Evolutionary conservation across 2,329 filamentous ascomycete species (phyloP), one percentile per base, ranked within the genome.

Genomic region (Neobulgaria alba): DNA sequence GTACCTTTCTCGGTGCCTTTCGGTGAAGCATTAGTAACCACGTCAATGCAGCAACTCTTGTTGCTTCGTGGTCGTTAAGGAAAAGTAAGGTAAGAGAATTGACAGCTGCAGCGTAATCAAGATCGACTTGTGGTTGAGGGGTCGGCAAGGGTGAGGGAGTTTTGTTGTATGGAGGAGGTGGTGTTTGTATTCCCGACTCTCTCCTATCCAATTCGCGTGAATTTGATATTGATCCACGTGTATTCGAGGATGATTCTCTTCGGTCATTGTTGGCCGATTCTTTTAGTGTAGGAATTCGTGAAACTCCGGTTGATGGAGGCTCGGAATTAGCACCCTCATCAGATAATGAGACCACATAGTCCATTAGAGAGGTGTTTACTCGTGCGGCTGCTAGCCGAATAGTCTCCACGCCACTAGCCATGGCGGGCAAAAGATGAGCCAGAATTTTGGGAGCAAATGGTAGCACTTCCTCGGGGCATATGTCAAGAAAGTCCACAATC

Each of bases 21-120:
- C 86, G 79, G 61, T 98, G 92, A 30, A 98, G 72, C 90, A 96
- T 96, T 43, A 96, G 92, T 42, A 98, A 73, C 92, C 92, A 98
- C 4, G 85, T 90, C 46, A 98, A 69, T 12, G 92, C 89, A 29
- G 89, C 90, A 19, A 96, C 89, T 46, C 92, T 79, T 2, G 92
- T 98, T 19, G 86, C 88, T 66, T 98, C 93, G 57, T 96, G 87
- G 54, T 98, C 90, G 57, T 98, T 95, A 38, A 98, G 68, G 56
- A 98, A 96, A 39, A 96, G 78, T 5, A 96, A 66, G 0, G 90
- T 98, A 30, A 98, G 72, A 7, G 90, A 92, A 61, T 83, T 93
- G 36, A 98, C 92, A 4, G 92, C 89, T 14, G 88, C 88, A 29
- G 89, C 86, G 60, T 96, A 98, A 63, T 98, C 90, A n/a, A 98